Conservation (phyloP, 1,284 basidiomycete species). For the Marasmius fiardii region DNA sequence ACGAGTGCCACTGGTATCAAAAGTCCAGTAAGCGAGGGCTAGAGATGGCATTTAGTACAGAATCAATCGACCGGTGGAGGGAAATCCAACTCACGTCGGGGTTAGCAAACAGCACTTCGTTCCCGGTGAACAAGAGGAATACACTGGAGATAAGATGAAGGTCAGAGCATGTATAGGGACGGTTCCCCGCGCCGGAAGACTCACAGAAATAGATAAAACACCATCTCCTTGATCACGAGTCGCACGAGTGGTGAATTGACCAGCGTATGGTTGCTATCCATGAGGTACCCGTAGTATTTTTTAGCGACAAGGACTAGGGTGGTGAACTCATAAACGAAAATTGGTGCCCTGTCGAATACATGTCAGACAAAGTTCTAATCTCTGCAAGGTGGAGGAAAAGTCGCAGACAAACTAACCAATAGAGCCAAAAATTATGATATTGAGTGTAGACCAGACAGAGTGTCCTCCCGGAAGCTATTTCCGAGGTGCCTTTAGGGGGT, state of each 20-base stretch:
- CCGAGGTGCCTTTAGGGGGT: neutral
- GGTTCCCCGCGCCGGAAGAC: no score
- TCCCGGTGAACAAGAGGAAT: neutral
- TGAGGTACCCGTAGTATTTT: neutral
- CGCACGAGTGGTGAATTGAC: neutral
- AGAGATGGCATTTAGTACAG: neutral
- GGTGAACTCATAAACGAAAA: constrained; percentile 6
- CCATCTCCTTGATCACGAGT: constrained; percentile 2
- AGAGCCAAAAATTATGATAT: constrained; percentile 1
- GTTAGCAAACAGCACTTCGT: neutral
- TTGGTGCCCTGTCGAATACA: constrained; percentile 1
- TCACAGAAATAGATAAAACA: neutral
- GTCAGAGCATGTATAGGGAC: neutral
- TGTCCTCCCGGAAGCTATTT: neutral
- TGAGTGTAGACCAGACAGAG: neutral
- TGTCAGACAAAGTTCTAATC: no score
- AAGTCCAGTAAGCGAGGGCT: constrained; percentile 4
- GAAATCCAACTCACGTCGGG: neutral
- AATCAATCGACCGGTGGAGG: no score
- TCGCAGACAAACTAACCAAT: constrained; percentile 9
- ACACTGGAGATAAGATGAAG: neutral
- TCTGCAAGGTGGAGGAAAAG: no score
- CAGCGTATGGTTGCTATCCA: neutral
- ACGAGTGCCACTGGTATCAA: constrained; percentile 1
- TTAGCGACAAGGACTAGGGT: constrained; percentile 1